Evolutionary conservation across 2,329 filamentous ascomycete species (phyloP).

Genomic region (Nothophoma quercina): DNA sequence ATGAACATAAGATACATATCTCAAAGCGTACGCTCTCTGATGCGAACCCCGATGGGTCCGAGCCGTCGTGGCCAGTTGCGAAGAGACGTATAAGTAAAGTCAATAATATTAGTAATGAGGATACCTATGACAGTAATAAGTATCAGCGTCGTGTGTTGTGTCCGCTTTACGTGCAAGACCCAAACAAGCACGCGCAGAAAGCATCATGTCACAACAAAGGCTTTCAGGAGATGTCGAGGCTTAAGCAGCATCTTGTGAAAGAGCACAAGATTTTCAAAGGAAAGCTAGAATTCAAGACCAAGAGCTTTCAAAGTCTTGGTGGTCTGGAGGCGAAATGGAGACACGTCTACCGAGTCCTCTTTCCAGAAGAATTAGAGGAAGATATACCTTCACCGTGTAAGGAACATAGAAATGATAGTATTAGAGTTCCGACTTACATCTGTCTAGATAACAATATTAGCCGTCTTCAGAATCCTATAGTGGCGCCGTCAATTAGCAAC

Average conservation of each 20-base stretch:
- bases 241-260: not conserved
- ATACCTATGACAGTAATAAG: no score
- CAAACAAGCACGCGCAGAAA: not conserved
- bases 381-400: not conserved
- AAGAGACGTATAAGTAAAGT: no score
- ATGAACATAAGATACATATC: no score
- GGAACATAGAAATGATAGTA: no score
- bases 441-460: no score
- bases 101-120: slow-evolving; percentile 29
- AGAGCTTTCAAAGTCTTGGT: not conserved
- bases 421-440: no score
- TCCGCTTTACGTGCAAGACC: not conserved
- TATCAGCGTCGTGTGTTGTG: not conserved
- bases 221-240: not conserved
- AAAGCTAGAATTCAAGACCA: not conserved
- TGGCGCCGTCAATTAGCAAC: no score
- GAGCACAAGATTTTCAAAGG: not conserved
- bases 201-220: not conserved
- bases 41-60: no score
- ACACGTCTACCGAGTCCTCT: not conserved
- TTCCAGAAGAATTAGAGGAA: not conserved
- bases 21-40: no score
- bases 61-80: no score
- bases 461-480: no score
- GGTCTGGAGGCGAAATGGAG: not conserved